Evolutionary conservation across 306 rosid species (phyloP).

Genomic region (Cucurbita pepo): DNA sequence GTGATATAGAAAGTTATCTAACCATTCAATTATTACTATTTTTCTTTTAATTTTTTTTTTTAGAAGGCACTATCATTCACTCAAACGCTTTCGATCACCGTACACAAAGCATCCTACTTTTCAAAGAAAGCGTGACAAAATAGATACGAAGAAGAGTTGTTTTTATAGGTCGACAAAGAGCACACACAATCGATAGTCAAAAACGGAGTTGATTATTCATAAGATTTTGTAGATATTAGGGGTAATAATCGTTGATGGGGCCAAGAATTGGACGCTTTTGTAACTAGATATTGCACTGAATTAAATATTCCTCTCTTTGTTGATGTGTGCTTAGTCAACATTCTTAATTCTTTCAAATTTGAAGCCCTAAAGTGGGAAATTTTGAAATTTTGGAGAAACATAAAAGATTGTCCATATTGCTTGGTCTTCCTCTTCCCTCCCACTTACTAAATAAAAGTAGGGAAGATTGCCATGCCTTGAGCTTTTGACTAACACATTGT

Average conservation of each 20-base stretch:
- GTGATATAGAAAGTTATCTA: too few relatives aligned
- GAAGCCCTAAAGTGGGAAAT: slow-evolving; percentile 3
- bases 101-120: neutral
- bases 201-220: neutral
- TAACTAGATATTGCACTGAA: neutral
- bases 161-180: neutral
- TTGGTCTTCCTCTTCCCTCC: neutral
- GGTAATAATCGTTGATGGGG: neutral
- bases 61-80: too few relatives aligned
- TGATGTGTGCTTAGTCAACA: neutral
- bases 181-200: neutral
- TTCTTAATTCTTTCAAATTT: neutral
- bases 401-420: slow-evolving; percentile 6
- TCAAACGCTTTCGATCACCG: too few relatives aligned
- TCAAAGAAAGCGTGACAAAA: neutral
- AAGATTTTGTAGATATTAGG: neutral
- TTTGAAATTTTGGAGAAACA: neutral
- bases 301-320: neutral
- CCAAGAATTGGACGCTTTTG: neutral
- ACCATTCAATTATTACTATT: too few relatives aligned
- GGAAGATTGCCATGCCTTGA: neutral
- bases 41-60: too few relatives aligned
- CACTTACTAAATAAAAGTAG: neutral
- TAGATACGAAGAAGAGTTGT: neutral
- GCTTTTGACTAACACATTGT: neutral